Evolutionary conservation across 2,329 filamentous ascomycete species (phyloP).

Genomic region (Aspergillus quadricinctus): DNA sequence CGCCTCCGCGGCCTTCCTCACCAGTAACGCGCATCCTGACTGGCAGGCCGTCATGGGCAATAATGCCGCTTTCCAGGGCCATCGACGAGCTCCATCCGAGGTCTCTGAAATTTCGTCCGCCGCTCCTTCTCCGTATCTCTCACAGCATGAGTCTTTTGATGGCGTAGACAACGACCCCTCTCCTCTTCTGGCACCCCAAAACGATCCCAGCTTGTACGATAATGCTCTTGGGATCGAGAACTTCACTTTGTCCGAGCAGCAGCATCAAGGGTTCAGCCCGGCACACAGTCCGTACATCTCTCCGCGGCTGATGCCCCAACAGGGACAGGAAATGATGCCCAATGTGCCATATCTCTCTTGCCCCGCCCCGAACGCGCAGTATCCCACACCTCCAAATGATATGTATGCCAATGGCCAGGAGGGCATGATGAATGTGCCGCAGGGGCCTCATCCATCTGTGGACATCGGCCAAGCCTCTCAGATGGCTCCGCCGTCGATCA

Average conservation of each 20-base stretch:
- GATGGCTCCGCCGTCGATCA: constrained; percentile 91
- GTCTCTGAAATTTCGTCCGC: constrained; percentile 86
- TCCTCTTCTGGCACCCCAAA: constrained; percentile 69
- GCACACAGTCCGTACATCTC: constrained; percentile 69
- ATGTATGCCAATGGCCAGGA: constrained; percentile 48
- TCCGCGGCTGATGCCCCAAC: constrained; percentile 64
- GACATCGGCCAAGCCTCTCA: constrained; percentile 67
- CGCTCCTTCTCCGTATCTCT: constrained; percentile 76
- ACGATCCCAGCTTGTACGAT: constrained; percentile 69
- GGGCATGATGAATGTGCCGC: constrained; percentile 45
- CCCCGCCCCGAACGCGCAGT: constrained; percentile 46
- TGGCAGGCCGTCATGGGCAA: constrained; percentile 55
- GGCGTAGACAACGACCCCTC: constrained; percentile 67
- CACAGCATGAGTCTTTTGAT: constrained; percentile 75
- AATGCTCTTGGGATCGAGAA: constrained; percentile 72
- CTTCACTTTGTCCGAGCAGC: constrained; percentile 73
- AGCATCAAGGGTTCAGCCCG: constrained; percentile 53
- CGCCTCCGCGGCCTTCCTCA: constrained; percentile 54
- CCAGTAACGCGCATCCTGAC: constrained; percentile 49
- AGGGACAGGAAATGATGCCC: constrained; percentile 58
- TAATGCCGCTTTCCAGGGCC: constrained; percentile 63
- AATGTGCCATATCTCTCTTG: constrained; percentile 43
- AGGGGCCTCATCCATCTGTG: constrained; percentile 39
- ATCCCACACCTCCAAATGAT: constrained; percentile 45
- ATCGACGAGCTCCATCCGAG: constrained; percentile 82